Evolutionary conservation across 1,139 yeast species (phyloP).

Genomic region (Hyphopichia pseudoburtonii): DNA sequence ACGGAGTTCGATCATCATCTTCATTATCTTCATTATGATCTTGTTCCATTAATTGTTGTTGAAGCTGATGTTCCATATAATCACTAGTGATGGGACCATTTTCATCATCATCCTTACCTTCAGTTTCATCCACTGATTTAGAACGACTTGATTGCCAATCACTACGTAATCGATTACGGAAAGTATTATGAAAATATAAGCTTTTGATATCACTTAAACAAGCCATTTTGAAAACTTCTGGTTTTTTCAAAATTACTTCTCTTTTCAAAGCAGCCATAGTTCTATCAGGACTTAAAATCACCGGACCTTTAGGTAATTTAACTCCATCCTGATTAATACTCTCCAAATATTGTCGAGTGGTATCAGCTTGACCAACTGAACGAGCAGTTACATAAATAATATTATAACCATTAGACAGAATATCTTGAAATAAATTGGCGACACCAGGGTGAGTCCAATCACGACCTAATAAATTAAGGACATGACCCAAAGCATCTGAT

Average conservation of each 20-base stretch:
- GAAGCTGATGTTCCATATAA: slow-evolving; percentile 1
- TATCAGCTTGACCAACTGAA: slow-evolving; percentile 94
- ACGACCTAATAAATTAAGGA: slow-evolving; percentile 86
- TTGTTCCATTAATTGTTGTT: neutral
- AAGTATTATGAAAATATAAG: slow-evolving; percentile 40
- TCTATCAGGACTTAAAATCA: slow-evolving; percentile 91
- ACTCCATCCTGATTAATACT: slow-evolving; percentile 73
- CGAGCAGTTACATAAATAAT: slow-evolving; percentile 92
- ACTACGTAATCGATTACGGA: neutral
- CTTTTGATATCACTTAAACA: slow-evolving; percentile 84
- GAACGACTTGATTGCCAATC: neutral
- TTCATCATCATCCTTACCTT: slow-evolving; percentile 2
- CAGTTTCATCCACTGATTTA: slow-evolving; percentile 6
- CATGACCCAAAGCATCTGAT: slow-evolving; percentile 97
- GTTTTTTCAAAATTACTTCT: slow-evolving; percentile 90
- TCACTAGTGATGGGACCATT: slow-evolving; percentile 1
- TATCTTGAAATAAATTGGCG: slow-evolving; percentile 85
- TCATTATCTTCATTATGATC: slow-evolving; percentile 6
- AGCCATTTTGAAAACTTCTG: slow-evolving; percentile 98
- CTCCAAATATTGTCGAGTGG: slow-evolving; percentile 79
- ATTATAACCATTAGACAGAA: slow-evolving; percentile 83
- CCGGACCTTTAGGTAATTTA: slow-evolving; percentile 87
- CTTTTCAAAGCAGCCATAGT: slow-evolving; percentile 93
- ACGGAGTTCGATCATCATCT: slow-evolving; percentile 60
- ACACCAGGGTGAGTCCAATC: slow-evolving; percentile 99